A percentile compares a stretch with the other conserved stretches of the same genome.
These are phyloP conservation scores for Tetrapisispora arboricola DNA, from an alignment of 805 yeast species.

Conservation along the genomic window DNA sequence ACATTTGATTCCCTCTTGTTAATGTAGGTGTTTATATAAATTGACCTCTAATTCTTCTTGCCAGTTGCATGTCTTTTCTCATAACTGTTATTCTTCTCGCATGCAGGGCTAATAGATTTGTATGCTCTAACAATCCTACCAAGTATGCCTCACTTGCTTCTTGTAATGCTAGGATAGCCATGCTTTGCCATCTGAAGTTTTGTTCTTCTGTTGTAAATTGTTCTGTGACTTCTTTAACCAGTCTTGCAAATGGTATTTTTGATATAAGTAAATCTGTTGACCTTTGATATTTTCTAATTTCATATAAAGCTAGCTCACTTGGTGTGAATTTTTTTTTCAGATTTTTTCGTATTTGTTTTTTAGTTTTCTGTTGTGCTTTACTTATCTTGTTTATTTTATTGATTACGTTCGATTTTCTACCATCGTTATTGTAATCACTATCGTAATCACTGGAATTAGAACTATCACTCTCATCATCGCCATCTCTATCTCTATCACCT, in stretches of 20 bases:
- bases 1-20: too few species aligned
- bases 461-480: neutral
- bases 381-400: neutral
- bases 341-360: constrained; percentile 10
- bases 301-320: constrained; percentile 57
- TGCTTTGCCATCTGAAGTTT: constrained; percentile 66
- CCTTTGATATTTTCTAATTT: constrained; percentile 58
- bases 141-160: constrained; percentile 75
- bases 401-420: neutral
- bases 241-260: constrained; percentile 67
- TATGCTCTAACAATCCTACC: constrained; percentile 65
- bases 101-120: constrained; percentile 67
- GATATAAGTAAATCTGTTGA: constrained; percentile 57
- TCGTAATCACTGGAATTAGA: neutral
- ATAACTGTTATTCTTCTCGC: constrained; percentile 77
- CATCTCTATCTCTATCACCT: neutral
- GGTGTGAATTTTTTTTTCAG: constrained; percentile 43
- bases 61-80: constrained; percentile 75
- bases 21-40: constrained; percentile 14
- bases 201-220: constrained; percentile 37
- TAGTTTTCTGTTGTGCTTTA: too few species aligned
- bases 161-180: constrained; percentile 67
- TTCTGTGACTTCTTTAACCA: constrained; percentile 65
- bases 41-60: constrained; percentile 63
- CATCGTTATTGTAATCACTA: neutral